A percentile compares a stretch with the other conserved stretches of the same genome.
phyloP scores from a whole-genome alignment of 495 filamentous ascomycete genomes.

The Penicillium subrubescens region DNA sequence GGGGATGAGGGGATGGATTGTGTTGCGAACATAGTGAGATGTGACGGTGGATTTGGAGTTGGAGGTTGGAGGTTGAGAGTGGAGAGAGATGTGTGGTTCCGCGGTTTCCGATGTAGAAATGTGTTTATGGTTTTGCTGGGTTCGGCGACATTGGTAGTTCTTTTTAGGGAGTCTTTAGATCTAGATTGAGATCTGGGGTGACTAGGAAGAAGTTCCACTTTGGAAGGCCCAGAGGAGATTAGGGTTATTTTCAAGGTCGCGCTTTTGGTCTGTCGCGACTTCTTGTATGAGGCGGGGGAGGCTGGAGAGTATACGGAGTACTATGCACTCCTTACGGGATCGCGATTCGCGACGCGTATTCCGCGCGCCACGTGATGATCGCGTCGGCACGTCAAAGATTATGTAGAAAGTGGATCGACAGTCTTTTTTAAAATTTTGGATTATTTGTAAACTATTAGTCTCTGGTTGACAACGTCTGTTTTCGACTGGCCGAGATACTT shows the following conservation, averaged over 20 bases:
- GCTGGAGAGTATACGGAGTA: no score
- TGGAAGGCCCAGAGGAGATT: background rate
- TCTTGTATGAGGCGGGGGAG: conserved; percentile 16
- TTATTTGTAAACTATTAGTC: background rate
- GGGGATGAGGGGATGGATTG: conserved; percentile 49
- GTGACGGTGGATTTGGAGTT: background rate
- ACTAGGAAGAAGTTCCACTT: background rate
- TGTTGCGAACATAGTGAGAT: conserved; percentile 33
- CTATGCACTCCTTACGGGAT: conserved; percentile 4
- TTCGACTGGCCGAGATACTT: no score
- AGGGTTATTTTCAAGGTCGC: background rate
- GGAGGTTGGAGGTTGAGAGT: conserved; percentile 5
- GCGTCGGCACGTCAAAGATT: conserved; percentile 16
- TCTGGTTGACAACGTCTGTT: background rate
- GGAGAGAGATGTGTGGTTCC: conserved; percentile 16
- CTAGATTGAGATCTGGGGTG: background rate
- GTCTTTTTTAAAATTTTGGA: background rate
- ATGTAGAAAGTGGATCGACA: background rate
- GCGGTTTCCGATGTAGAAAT: conserved; percentile 29
- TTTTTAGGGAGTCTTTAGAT: background rate
- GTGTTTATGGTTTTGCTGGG: conserved; percentile 20
- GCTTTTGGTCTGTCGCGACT: background rate
- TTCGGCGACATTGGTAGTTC: conserved; percentile 4
- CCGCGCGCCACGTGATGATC: conserved; percentile 22
- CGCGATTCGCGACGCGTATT: conserved; percentile 23